phyloP scores from a whole-genome alignment of 1,284 basidiomycete species.

The Pyrrhoderma noxium region DNA sequence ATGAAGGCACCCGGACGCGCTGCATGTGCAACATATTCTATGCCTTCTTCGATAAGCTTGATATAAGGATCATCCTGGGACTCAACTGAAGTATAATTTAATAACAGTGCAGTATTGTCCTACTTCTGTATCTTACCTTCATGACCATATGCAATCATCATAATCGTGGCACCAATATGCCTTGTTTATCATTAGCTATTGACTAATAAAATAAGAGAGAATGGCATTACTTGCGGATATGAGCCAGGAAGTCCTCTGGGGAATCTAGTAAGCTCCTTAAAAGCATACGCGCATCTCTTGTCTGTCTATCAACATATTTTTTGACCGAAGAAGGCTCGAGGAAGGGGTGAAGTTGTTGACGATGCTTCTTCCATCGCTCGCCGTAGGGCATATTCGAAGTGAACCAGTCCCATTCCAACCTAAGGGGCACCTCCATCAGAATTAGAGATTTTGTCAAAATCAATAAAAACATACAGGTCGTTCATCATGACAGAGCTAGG shows the following conservation, averaged over 20 bases:
- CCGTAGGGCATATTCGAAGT: not conserved
- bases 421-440: too few species aligned
- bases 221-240: conserved; percentile 5
- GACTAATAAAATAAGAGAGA: too few species aligned
- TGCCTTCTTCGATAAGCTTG: conserved; percentile 21
- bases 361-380: conserved; percentile 7
- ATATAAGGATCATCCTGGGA: conserved; percentile 23
- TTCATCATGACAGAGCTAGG: conserved; percentile 21
- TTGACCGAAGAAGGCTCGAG: conserved; percentile 7
- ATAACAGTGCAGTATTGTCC: conserved; percentile 12
- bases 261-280: conserved; percentile 1
- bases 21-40: conserved; percentile 21
- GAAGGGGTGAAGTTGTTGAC: conserved; percentile 9
- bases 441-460: not conserved
- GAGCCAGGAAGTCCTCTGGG: conserved; percentile 1
- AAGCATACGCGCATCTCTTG: conserved; percentile 9
- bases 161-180: conserved; percentile 26
- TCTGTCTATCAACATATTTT: conserved; percentile 2
- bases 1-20: conserved; percentile 26
- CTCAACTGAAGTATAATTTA: conserved; percentile 20
- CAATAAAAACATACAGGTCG: conserved; percentile 11
- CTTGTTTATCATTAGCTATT: conserved; percentile 22
- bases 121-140: conserved; percentile 20
- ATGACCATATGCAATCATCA: conserved; percentile 30
- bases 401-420: too few species aligned